phyloP scores from a whole-genome alignment of 306 rosid genomes.

The Cyclanthera cordifolia region DNA sequence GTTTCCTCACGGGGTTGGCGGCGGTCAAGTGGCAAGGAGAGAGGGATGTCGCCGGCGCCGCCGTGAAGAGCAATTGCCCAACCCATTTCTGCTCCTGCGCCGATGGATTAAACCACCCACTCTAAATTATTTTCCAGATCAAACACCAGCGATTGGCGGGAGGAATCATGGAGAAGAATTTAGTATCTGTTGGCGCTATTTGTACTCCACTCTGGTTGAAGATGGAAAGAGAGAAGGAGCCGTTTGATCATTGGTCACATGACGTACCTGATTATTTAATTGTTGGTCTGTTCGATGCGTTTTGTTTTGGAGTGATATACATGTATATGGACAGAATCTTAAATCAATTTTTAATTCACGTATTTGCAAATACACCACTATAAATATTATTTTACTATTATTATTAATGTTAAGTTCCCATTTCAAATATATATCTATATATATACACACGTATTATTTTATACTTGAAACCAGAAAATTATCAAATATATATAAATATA shows the following conservation, averaged over 20 bases:
- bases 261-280: background rate
- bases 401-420: too few species aligned
- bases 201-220: background rate
- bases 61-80: conserved; percentile 95
- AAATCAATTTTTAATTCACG: too few species aligned
- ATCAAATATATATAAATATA: too few species aligned
- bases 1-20: conserved; percentile 66
- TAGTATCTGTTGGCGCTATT: background rate
- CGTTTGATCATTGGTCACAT: background rate
- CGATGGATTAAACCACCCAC: too few species aligned
- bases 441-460: too few species aligned
- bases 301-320: background rate
- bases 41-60: conserved; percentile 85
- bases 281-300: background rate
- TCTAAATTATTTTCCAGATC: background rate
- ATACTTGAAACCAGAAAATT: too few species aligned
- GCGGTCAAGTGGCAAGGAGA: conserved; percentile 41
- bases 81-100: conserved; percentile 36
- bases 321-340: too few species aligned
- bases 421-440: too few species aligned
- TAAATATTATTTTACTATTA: too few species aligned
- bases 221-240: background rate
- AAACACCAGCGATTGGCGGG: background rate
- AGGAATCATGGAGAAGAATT: background rate
- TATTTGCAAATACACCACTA: too few species aligned